These are phyloP conservation scores for Neurospora hispaniola DNA, from an alignment of 495 filamentous ascomycete species.

Conservation along the genomic window DNA sequence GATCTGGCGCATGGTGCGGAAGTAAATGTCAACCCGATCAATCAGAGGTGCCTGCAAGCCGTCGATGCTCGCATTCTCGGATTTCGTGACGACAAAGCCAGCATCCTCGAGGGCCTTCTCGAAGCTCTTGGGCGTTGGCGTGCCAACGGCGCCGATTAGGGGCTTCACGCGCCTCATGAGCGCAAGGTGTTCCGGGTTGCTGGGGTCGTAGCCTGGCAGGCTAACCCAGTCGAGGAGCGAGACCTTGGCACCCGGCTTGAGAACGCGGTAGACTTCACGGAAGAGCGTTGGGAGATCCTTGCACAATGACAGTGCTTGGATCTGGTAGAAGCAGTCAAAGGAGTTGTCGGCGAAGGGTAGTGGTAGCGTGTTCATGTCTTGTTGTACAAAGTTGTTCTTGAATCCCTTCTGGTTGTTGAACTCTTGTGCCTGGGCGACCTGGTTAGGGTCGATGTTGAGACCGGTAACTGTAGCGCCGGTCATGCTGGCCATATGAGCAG, in stretches of 20 bases:
- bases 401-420: conserved; percentile 42
- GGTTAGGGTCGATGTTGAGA: conserved; percentile 53
- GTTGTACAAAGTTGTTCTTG: conserved; percentile 42
- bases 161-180: conserved; percentile 54
- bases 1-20: conserved; percentile 44
- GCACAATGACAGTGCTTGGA: conserved; percentile 51
- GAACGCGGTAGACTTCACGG: conserved; percentile 43
- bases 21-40: conserved; percentile 50
- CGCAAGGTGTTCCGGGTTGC: conserved; percentile 42
- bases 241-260: conserved; percentile 48
- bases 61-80: conserved; percentile 48
- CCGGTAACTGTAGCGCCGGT: conserved; percentile 48
- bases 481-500: conserved; percentile 49
- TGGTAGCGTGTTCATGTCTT: conserved; percentile 49
- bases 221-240: conserved; percentile 52
- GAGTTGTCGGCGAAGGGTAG: conserved; percentile 44
- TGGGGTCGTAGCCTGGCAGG: conserved; percentile 42
- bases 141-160: conserved; percentile 52
- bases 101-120: conserved; percentile 41
- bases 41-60: conserved; percentile 50
- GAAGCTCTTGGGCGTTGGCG: conserved; percentile 44
- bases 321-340: conserved; percentile 56
- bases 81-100: conserved; percentile 40
- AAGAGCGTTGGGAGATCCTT: conserved; percentile 44
- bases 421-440: conserved; percentile 44